These are phyloP conservation scores for Russula vinacea DNA, from an alignment of 768 basidiomycete species.

Conservation along the genomic window DNA sequence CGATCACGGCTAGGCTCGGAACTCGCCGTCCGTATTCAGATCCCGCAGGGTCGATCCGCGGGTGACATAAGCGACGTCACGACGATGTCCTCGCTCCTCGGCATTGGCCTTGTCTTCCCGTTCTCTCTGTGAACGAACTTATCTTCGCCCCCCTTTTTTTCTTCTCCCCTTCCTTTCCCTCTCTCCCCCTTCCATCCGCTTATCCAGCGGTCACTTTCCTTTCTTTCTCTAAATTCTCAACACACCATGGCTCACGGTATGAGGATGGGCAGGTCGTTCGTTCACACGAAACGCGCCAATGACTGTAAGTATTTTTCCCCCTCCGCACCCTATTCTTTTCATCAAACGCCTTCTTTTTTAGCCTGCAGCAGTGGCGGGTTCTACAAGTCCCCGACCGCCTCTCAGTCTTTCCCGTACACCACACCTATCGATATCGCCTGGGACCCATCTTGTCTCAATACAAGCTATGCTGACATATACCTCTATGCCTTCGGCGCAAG, in stretches of 20 bases:
- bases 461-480: slow-evolving; percentile 60
- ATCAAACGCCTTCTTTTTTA: slow-evolving; percentile 28
- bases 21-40: too few species aligned
- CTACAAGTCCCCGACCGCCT: slow-evolving; percentile 54
- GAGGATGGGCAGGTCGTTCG: slow-evolving; percentile 8
- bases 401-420: slow-evolving; percentile 46
- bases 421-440: slow-evolving; percentile 57
- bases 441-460: slow-evolving; percentile 57
- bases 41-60: not conserved
- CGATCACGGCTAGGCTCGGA: too few species aligned
- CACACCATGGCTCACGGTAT: slow-evolving; percentile 8
- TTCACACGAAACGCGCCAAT: slow-evolving; percentile 15
- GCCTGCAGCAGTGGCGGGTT: slow-evolving; percentile 59
- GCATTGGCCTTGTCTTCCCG: not conserved
- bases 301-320: slow-evolving; percentile 1
- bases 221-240: slow-evolving; percentile 8
- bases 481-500: slow-evolving; percentile 51
- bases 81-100: not conserved
- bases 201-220: slow-evolving; percentile 29
- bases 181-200: slow-evolving; percentile 23
- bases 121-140: not conserved
- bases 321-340: not conserved
- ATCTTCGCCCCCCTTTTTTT: not conserved
- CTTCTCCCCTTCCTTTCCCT: not conserved
- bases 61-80: not conserved